Conservation (phyloP, 257 asterid genomes). For the Catharanthus roseus region DNA sequence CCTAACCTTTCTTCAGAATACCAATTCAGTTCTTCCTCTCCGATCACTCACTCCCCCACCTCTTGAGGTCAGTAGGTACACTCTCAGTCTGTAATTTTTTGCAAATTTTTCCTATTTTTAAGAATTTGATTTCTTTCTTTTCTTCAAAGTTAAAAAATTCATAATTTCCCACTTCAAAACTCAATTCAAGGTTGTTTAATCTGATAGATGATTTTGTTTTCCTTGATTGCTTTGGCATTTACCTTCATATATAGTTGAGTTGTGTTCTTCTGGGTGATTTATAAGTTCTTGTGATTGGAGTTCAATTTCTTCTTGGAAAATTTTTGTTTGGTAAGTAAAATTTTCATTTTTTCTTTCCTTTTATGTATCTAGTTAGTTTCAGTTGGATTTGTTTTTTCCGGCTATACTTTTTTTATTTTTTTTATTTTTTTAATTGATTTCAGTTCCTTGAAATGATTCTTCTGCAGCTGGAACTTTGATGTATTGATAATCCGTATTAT, state of each 20-base stretch:
- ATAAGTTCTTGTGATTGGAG: not conserved
- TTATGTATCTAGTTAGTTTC: not conserved
- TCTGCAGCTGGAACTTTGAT: not conserved
- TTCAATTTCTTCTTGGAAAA: not conserved
- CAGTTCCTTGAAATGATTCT: not conserved
- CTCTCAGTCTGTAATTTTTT: not conserved
- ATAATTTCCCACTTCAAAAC: not conserved
- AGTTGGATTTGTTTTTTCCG: not conserved
- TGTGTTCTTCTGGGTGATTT: not conserved
- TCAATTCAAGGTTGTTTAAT: not conserved
- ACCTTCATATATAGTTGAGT: not conserved
- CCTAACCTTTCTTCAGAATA: slow-evolving; percentile 11
- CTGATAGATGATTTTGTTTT: not conserved
- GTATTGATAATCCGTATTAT: not conserved
- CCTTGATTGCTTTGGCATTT: not conserved
- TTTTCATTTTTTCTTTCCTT: not conserved
- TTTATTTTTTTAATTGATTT: not conserved
- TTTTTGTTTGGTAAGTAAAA: not conserved
- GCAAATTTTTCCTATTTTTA: not conserved
- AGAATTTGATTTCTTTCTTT: not conserved
- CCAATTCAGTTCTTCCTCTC: slow-evolving; percentile 7
- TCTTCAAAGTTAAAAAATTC: not conserved
- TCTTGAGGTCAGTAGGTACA: not conserved
- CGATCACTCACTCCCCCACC: not conserved
- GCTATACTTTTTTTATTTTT: not conserved